A percentile compares a stretch with the other conserved stretches of the same genome.
Evolutionary conservation across 257 asterid species (phyloP).

Genomic region (Ilex asprella): DNA sequence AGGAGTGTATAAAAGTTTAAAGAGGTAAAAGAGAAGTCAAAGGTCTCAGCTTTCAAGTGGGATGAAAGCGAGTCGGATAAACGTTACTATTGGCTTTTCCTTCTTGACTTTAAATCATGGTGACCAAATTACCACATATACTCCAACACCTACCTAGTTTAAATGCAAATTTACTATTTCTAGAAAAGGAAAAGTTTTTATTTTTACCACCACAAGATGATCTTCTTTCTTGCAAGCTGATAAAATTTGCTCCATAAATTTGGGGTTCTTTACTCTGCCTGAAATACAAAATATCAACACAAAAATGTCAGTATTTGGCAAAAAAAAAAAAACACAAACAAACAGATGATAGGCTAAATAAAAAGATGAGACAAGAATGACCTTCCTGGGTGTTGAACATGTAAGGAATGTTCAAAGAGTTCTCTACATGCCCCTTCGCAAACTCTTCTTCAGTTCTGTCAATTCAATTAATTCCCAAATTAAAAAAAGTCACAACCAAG

Average conservation of each 20-base stretch:
- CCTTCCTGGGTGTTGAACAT: constrained; percentile 35
- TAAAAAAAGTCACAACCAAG: not conserved
- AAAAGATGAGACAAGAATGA: too few relatives aligned
- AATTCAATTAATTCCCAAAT: not conserved
- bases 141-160: too few relatives aligned
- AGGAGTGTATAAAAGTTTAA: too few relatives aligned
- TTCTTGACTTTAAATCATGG: too few relatives aligned
- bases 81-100: too few relatives aligned
- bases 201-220: constrained; percentile 59
- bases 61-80: too few relatives aligned
- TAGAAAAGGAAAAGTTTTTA: not conserved
- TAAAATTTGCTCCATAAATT: constrained; percentile 51
- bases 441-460: constrained; percentile 85
- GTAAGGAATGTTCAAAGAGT: constrained; percentile 60
- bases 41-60: too few relatives aligned
- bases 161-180: too few relatives aligned
- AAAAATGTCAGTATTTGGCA: not conserved
- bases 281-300: not conserved
- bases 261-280: constrained; percentile 82
- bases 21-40: too few relatives aligned
- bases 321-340: too few relatives aligned
- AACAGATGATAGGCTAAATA: too few relatives aligned
- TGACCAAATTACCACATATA: too few relatives aligned
- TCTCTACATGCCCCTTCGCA: constrained; percentile 58
- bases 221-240: constrained; percentile 46